Percentiles rank a stretch among this genome's conserved stretches.
These are phyloP conservation scores for Diaporthe capsici DNA, from an alignment of 2,329 filamentous ascomycete species.

Conservation along the genomic window DNA sequence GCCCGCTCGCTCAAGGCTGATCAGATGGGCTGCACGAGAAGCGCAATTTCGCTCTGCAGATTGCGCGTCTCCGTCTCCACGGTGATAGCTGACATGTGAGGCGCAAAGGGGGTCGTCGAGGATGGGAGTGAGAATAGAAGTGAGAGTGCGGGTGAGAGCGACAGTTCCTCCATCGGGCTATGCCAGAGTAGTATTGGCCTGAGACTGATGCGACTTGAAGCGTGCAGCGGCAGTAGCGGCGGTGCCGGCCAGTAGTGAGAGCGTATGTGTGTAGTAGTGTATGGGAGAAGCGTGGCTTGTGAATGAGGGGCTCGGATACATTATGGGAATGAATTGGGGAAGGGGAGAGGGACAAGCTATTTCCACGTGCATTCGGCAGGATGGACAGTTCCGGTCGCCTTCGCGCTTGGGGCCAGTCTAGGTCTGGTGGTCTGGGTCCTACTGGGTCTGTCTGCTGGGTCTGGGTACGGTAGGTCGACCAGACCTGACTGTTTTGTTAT, in stretches of 20 bases:
- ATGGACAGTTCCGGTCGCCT: background rate
- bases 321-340: background rate
- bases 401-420: background rate
- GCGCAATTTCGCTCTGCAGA: slow-evolving; percentile 39
- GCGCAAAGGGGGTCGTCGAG: background rate
- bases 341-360: slow-evolving; percentile 17
- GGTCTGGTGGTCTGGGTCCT: background rate
- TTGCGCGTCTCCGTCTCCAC: slow-evolving; percentile 38
- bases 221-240: background rate
- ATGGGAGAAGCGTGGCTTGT: slow-evolving; percentile 8
- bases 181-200: slow-evolving; percentile 18
- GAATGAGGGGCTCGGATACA: slow-evolving; percentile 14
- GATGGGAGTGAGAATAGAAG: background rate
- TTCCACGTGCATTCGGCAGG: slow-evolving; percentile 33
- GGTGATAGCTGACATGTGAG: slow-evolving; percentile 17
- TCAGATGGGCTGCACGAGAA: slow-evolving; percentile 11
- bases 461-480: slow-evolving; percentile 1
- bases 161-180: background rate
- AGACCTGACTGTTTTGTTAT: background rate
- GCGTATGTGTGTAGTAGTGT: background rate
- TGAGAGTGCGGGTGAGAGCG: background rate
- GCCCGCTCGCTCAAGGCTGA: background rate
- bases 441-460: slow-evolving; percentile 17
- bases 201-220: slow-evolving; percentile 1
- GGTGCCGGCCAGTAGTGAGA: background rate